phyloP scores from a whole-genome alignment of 768 basidiomycete genomes.

The Mrakia gelida region DNA sequence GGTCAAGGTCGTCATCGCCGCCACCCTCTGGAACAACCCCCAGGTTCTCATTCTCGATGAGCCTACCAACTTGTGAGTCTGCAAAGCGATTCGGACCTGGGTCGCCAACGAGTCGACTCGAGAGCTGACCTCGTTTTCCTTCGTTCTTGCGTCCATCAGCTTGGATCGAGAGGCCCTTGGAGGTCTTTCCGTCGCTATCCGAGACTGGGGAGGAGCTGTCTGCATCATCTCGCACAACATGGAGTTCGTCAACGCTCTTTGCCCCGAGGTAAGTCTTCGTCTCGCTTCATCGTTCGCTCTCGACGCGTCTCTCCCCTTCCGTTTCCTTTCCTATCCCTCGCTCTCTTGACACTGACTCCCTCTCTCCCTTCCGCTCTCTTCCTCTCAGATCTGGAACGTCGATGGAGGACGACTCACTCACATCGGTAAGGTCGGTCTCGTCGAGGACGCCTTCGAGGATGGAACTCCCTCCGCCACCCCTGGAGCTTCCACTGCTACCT shows the following conservation, averaged over 20 bases:
- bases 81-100: not conserved
- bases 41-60: slow-evolving; percentile 58
- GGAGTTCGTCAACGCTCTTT: slow-evolving; percentile 59
- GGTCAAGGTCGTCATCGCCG: slow-evolving; percentile 76
- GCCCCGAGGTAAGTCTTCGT: slow-evolving; percentile 32
- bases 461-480: slow-evolving; percentile 10
- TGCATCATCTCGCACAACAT: slow-evolving; percentile 88
- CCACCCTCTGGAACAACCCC: slow-evolving; percentile 93
- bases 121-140: not conserved
- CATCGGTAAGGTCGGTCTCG: slow-evolving; percentile 77
- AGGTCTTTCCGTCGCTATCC: slow-evolving; percentile 89
- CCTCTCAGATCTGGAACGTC: slow-evolving; percentile 89
- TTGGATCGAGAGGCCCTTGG: slow-evolving; percentile 48
- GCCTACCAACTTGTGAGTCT: slow-evolving; percentile 74
- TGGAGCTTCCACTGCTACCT: slow-evolving; percentile 54
- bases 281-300: not conserved
- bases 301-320: no score
- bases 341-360: no score
- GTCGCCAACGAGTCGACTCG: not conserved
- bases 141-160: slow-evolving; percentile 38
- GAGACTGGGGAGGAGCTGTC: slow-evolving; percentile 82
- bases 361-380: slow-evolving; percentile 36
- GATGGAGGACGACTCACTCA: slow-evolving; percentile 77
- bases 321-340: not conserved
- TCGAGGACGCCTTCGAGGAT: slow-evolving; percentile 78